Evolutionary conservation across 345 rosid genomes (phyloP), one percentile per base, ranked within the genome.

Genomic region (Moricandia arvensis): DNA sequence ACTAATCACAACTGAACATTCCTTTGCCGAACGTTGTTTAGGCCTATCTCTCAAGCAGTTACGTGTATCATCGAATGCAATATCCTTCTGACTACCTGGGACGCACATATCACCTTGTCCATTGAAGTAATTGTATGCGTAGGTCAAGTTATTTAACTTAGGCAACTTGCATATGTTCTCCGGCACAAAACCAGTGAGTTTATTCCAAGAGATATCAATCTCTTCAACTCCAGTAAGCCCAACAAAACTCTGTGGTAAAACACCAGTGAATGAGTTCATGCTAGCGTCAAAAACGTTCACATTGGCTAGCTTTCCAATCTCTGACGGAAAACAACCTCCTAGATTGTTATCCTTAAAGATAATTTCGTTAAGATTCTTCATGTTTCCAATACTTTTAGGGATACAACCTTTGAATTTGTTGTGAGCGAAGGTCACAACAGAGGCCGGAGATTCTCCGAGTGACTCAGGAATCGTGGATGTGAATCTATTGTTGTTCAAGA

Each of bases 401-500:
- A 92, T 87, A 78, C 96, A 87, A 0, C 97, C 97, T 1, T 10
- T 33, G 74, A 92, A 85, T 10, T 87, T 86, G 85, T 93, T 93
- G 74, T 86, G 55, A 13, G 91, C 96, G 38, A 93, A 88, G 30
- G 90, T 77, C 65, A 88, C 82, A 0, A 91, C 88, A 0, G 96
- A 82, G 6, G 73, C 91, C 0, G 82, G 38, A 29, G 96, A 93
- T 29, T 86, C 79, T 4, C 98, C 97, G 0, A 93, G 58, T 2
- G 90, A 80, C 1, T 86, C 86, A 7, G 98, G 96, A 54, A 93
- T 88, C 11, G 68, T 58, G 10, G 86, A 83, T 3, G 81, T 73
- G 85, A 93, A 91, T 65, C 98, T 79, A 71, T 93, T 93, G 79
- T 91, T 73, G 82, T 93, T 91, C 82, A 93, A 58, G 82, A 93